Conservation (phyloP, 306 rosid species). For the Morella rubra region DNA sequence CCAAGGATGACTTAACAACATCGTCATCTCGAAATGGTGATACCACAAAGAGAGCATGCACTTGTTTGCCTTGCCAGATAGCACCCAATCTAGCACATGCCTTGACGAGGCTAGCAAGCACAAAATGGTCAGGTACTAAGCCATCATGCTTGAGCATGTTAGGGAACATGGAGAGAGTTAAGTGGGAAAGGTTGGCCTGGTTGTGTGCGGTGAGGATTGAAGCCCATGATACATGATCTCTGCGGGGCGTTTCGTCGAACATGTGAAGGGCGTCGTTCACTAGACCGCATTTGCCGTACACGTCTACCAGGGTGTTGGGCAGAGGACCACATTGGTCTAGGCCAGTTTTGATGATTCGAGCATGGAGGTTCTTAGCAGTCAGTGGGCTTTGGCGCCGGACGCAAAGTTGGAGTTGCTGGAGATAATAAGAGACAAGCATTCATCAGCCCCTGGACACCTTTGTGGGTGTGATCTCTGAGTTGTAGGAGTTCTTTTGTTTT, state of each 20-base stretch:
- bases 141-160: conserved; percentile 37
- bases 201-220: conserved; percentile 77
- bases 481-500: too few species aligned
- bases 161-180: conserved; percentile 44
- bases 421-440: conserved; percentile 49
- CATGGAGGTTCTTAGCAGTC: conserved; percentile 49
- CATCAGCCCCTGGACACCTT: conserved; percentile 19
- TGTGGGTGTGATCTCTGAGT: too few species aligned
- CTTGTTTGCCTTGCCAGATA: conserved; percentile 57
- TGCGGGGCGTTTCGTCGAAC: too few species aligned
- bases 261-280: conserved; percentile 49
- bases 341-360: conserved; percentile 61
- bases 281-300: conserved; percentile 63
- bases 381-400: conserved; percentile 34
- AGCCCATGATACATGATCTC: conserved; percentile 75
- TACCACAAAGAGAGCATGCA: conserved; percentile 60
- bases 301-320: conserved; percentile 60
- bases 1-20: conserved; percentile 77
- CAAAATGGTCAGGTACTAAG: conserved; percentile 71
- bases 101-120: conserved; percentile 64
- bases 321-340: conserved; percentile 40
- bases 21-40: conserved; percentile 53
- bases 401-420: conserved; percentile 57
- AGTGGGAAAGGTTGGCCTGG: conserved; percentile 50
- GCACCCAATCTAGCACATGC: conserved; percentile 56